Conservation (phyloP, 2,329 filamentous ascomycete species). For the Cordyceps javanica region DNA sequence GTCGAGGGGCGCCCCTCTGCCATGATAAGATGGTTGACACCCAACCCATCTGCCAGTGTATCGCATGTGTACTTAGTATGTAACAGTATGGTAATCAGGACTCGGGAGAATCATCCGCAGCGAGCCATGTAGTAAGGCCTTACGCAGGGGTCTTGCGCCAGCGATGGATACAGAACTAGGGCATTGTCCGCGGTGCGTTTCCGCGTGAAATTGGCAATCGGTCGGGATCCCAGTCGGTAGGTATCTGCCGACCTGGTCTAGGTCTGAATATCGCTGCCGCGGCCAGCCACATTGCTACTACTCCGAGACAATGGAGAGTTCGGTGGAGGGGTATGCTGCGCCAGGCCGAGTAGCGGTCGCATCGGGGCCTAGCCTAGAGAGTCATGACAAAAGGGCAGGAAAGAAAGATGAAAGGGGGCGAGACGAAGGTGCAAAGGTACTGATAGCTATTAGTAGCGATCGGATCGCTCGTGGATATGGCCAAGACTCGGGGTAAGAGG, state of each 20-base stretch:
- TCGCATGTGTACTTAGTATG: no score
- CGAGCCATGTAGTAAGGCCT: conserved; percentile 1
- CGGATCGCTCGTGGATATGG: not conserved
- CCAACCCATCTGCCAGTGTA: conserved; percentile 8
- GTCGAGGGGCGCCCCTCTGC: not conserved
- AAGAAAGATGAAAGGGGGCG: not conserved
- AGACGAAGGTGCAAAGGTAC: not conserved
- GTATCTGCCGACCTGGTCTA: conserved; percentile 5
- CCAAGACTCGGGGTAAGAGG: conserved; percentile 3
- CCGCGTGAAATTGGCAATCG: not conserved
- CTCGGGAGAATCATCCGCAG: not conserved
- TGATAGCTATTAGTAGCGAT: no score
- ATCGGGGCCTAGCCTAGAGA: no score
- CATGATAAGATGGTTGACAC: not conserved
- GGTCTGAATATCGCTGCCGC: not conserved
- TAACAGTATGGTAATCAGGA: not conserved
- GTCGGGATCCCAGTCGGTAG: not conserved
- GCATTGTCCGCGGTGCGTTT: not conserved
- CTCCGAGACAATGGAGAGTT: conserved; percentile 5
- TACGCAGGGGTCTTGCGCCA: not conserved
- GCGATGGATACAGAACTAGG: not conserved
- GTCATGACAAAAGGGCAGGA: no score
- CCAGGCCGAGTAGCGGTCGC: not conserved
- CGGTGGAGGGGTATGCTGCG: not conserved
- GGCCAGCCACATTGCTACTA: not conserved